phyloP scores from a whole-genome alignment of 2,329 filamentous ascomycete genomes.

The Zelopaecilomyces penicillatus region DNA sequence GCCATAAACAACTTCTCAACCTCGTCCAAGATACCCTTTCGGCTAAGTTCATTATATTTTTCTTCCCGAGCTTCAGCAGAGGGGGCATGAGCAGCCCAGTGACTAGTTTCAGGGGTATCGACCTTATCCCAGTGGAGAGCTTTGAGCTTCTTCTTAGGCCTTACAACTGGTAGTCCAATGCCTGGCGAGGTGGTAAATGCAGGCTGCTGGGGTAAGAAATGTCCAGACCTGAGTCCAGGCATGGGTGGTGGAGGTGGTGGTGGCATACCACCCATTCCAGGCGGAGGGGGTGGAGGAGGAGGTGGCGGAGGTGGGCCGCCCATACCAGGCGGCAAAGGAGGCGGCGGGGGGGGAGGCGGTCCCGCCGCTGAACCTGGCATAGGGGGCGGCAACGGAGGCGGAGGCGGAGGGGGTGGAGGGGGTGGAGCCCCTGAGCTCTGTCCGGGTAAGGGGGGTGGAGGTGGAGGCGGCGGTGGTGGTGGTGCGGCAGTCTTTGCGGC shows the following conservation, averaged over 20 bases:
- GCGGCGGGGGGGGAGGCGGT: slow-evolving; percentile 40
- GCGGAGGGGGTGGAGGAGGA: slow-evolving; percentile 34
- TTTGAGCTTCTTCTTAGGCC: slow-evolving; percentile 99
- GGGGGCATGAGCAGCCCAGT: slow-evolving; percentile 82
- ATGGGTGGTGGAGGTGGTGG: slow-evolving; percentile 53
- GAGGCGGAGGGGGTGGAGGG: slow-evolving; percentile 30
- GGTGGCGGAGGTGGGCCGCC: slow-evolving; percentile 13
- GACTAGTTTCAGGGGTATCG: slow-evolving; percentile 80
- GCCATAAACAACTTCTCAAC: slow-evolving; percentile 97
- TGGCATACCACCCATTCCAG: slow-evolving; percentile 26
- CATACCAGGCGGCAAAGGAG: slow-evolving; percentile 39
- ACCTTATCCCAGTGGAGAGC: slow-evolving; percentile 99
- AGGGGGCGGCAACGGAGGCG: slow-evolving; percentile 27
- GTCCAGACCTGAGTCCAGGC: slow-evolving; percentile 59
- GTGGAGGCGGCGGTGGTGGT: slow-evolving; percentile 31
- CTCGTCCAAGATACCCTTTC: slow-evolving; percentile 92
- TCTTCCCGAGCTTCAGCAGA: slow-evolving; percentile 87
- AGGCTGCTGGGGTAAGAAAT: slow-evolving; percentile 62
- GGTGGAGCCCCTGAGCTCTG: slow-evolving; percentile 22
- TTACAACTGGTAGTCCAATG: slow-evolving; percentile 67
- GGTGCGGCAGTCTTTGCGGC: slow-evolving; percentile 39
- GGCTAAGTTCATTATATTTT: slow-evolving; percentile 87
- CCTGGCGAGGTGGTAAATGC: slow-evolving; percentile 45
- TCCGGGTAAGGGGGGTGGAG: slow-evolving; percentile 27
- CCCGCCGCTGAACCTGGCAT: slow-evolving; percentile 30